phyloP scores from a whole-genome alignment of 176 grass and related monocot genomes.

The Ensete glaucum region DNA sequence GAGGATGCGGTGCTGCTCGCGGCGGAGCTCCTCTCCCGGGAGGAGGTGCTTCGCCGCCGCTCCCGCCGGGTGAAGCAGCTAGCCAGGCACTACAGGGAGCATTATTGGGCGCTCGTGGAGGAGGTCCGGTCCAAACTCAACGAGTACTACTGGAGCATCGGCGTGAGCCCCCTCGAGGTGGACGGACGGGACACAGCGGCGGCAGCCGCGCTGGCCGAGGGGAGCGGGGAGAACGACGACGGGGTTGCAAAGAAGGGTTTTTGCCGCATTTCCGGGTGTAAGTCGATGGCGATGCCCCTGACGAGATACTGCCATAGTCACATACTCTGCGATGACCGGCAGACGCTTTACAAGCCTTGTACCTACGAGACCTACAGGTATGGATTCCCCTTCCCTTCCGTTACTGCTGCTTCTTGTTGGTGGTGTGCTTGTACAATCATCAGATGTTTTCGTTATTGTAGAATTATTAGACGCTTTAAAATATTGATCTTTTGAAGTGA shows the following conservation, averaged over 20 bases:
- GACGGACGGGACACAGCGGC: conserved; percentile 13
- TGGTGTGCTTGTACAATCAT: not conserved
- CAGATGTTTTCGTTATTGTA: not conserved
- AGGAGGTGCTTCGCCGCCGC: conserved; percentile 71
- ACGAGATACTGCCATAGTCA: conserved; percentile 4
- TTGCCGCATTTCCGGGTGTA: conserved; percentile 2
- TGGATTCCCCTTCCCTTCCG: not conserved
- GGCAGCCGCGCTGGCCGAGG: not conserved
- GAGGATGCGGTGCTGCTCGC: not conserved
- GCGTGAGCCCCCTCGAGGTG: conserved; percentile 48
- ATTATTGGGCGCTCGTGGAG: conserved; percentile 73
- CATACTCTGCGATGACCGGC: conserved; percentile 13
- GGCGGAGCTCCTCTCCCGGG: conserved; percentile 57
- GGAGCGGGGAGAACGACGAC: not conserved
- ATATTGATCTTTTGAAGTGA: no score
- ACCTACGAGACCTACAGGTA: not conserved
- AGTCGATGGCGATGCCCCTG: conserved; percentile 5
- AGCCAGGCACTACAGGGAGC: conserved; percentile 31
- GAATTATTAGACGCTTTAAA: not conserved
- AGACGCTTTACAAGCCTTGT: conserved; percentile 20
- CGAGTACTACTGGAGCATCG: conserved; percentile 71
- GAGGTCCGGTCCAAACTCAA: conserved; percentile 60
- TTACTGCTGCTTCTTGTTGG: not conserved
- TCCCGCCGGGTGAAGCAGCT: conserved; percentile 34
- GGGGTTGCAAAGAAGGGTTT: not conserved